Evolutionary conservation across 176 grass and related monocot genomes (phyloP), one percentile per base, ranked within the genome.

Genomic region (Cocos nucifera): DNA sequence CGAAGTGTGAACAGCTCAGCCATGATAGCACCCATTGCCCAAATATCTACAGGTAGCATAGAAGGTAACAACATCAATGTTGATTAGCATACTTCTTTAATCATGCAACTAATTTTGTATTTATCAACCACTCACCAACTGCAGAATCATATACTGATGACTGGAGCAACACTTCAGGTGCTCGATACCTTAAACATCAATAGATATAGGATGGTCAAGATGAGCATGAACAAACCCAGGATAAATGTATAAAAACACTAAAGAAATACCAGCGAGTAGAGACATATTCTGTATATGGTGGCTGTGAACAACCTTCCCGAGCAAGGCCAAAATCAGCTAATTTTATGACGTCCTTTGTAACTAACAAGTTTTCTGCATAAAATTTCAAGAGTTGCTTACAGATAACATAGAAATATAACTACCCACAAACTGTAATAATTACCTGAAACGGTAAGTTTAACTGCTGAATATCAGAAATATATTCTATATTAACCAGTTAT

Each of bases 1-100:
- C 83, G 79, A 4, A 98, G 85, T 62, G 94, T 98, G 64, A 93
- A 84, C 50, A 98, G 58, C 78, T 98, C 94, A 56, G 88, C 94
- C 88, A 98, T 98, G 76, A 98, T 98, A 65, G 94, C 94, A 86
- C 94, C 94, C 94, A 98, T 98, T 65, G 94, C 94, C 94, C 94
- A 98, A 82, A 98, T 93, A 92, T 98, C 94, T 98, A 84, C 24
- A 28, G 57, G 50, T 67, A 25, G 57, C 63, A 78, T 50, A 63
- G 10, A 25, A 59, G 35, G 54, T 53, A 29, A 69, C 49, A 77
- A 14, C 10, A 44, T 44, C 8, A 44, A 12, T 12, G 35, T 44
- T 44, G 35, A 44, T 44, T 14, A 12, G 10, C 10, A 44, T 44
- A 44, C 35, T 44, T 44, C 35, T 44, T 44, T 44, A 44, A 44